phyloP scores from a whole-genome alignment of 2,329 filamentous ascomycete genomes.

The Dactylellina cionopaga region DNA sequence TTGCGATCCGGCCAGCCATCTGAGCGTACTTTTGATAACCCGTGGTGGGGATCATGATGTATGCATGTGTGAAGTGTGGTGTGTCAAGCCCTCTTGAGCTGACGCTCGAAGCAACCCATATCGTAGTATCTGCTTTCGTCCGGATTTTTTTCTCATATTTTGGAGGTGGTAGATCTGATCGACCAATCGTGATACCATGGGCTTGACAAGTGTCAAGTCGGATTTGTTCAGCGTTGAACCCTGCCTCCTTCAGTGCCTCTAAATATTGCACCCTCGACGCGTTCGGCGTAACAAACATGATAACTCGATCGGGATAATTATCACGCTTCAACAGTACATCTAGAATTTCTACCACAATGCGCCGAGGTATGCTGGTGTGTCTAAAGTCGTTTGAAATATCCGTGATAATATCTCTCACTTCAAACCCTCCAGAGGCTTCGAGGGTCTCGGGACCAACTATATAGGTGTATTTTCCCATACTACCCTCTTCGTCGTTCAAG shows the following conservation, averaged over 20 bases:
- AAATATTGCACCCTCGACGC: constrained; percentile 23
- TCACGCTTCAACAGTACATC: constrained; percentile 55
- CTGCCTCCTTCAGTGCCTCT: constrained; percentile 14
- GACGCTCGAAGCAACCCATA: constrained; percentile 28
- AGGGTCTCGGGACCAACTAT: neutral
- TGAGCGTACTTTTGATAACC: constrained; percentile 43
- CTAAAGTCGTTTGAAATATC: constrained; percentile 45
- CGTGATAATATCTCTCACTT: constrained; percentile 38
- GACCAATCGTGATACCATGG: constrained; percentile 19
- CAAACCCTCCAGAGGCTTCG: neutral
- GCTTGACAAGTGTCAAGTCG: constrained; percentile 9
- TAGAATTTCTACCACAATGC: constrained; percentile 47
- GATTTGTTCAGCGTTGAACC: constrained; percentile 25
- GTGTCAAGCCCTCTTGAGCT: constrained; percentile 27
- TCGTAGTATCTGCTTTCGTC: constrained; percentile 37
- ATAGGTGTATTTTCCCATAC: constrained; percentile 26
- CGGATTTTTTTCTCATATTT: neutral
- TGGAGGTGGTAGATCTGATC: constrained; percentile 30
- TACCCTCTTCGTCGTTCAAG: constrained; percentile 39
- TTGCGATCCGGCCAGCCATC: constrained; percentile 45
- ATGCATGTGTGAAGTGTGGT: constrained; percentile 48
- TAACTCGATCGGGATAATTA: constrained; percentile 55
- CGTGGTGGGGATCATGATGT: constrained; percentile 42
- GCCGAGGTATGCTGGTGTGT: constrained; percentile 32
- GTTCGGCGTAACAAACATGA: constrained; percentile 43